Base-by-base conservation (phyloP, 2,329 filamentous ascomycete genomes). In the Microsporum ferrugineum region DNA sequence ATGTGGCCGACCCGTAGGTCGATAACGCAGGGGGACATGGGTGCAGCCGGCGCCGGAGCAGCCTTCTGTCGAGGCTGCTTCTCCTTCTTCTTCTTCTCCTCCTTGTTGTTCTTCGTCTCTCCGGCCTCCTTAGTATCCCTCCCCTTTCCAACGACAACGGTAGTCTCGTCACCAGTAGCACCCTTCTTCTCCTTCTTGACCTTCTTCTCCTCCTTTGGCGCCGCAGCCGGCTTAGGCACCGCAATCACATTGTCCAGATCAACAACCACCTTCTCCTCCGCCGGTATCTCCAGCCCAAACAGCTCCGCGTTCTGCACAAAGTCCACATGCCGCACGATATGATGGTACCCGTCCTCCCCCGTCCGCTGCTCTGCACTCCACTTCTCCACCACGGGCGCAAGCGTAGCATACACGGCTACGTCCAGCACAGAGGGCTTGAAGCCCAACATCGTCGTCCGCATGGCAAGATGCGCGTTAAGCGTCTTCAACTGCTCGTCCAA, bases 121-220 rank as follows among this genome's bases (percentile, higher is more conserved):
- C 17, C 17, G 17, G 17, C 17, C 17, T 23, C 17, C 17, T 23
- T 23, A 1, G 17, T 23, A 1, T 17, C 17, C 17, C 17, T 74
- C 39, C 69, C 70, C 68, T 72, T 69, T 33, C 72, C 73, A 51
- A 76, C 68, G 2, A 75, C 72, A 55, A 55, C 49, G 0, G 49
- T 55, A 23, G 49, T 8, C n/a, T 55, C 45, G 5, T 23, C 43
- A 8, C 38, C 38, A 2, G 49, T 88, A 81, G 96, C 78, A 95
- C 90, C 95, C 86, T 96, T 91, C 81, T 95, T 95, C 86, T 96
- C 88, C 81, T 96, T 96, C 87, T 96, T 96, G 76, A 92, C 84
- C 56, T 88, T 85, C 82, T 96, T 91, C 80, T 96, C 96, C 81
- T 96, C 92, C 61, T 91, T 91, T 81, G 95, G 95, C 69, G 88